Base-by-base conservation (phyloP, 805 yeast species). In the Metschnikowia kunwiensis region DNA sequence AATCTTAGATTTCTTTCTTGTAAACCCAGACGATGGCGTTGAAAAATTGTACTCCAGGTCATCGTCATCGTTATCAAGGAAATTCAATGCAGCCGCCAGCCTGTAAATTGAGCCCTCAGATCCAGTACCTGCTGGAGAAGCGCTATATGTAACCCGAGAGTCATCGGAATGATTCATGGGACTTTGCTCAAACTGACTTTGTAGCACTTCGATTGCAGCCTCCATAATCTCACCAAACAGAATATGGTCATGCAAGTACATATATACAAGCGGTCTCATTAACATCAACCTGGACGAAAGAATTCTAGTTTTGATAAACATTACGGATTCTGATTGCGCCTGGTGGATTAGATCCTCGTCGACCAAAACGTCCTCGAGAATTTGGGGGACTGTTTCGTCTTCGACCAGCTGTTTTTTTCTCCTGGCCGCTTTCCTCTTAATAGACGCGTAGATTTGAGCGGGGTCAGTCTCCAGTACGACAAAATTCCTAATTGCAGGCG, bases 271-370 rank as follows among this genome's bases (percentile, higher is more conserved):
- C 1, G 72, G 70, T 10, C 70, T 46, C 43, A 61, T 54, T 18
- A 66, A 40, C 7, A 55, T 32, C 34, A 66, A 38, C 32, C 63
- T 62, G 16, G 69, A 62, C 4, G 53, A 34, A 4, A 65, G 30
- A 11, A 66, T 54, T 20, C 72, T 43, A 2, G 70, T 61, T 36
- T 65, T 65, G 30, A 63, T 63, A 46, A 52, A 65, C 57, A 65
- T 63, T 17, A 65, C 54, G 2, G 60, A 46, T 38, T 65, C 70
- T 2, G 64, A 58, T 38, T 64, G 69, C 3, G 64, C 56, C 23
- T 53, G 49, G 25, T 60, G 50, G 27, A 60, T 46, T 25, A 61
- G 35, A 30, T 63, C 65, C 27, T 62, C 61, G 37, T 62, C 64
- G 6, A 61, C 50, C 20, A 60, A 44, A 30, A 59, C 65, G 35